phyloP scores from a whole-genome alignment of 169 alveolate species.

The Cryptosporidium baileyi region DNA sequence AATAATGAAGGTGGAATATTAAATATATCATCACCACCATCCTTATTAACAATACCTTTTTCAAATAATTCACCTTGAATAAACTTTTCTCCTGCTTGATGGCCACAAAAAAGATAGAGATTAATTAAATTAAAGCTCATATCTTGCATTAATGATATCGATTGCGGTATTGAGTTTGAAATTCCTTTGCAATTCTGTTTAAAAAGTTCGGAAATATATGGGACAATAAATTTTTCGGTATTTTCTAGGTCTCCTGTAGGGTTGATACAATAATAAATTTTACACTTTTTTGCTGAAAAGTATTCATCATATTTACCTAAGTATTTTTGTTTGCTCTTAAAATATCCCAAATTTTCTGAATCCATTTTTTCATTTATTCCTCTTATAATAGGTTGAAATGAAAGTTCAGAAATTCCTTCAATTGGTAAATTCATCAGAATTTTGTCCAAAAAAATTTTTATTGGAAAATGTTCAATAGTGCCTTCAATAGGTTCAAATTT shows the following conservation, averaged over 20 bases:
- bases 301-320: not conserved
- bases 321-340: not conserved
- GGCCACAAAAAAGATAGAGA: conserved; percentile 62
- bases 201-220: not conserved
- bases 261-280: conserved; percentile 34
- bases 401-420: not conserved
- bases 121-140: not conserved
- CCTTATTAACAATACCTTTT: conserved; percentile 9
- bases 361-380: conserved; percentile 6
- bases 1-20: conserved; percentile 53
- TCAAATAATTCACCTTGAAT: conserved; percentile 41
- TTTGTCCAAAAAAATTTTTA: conserved; percentile 2
- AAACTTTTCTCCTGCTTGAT: conserved; percentile 64
- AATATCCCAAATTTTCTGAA: not conserved
- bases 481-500: not conserved
- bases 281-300: conserved; percentile 1
- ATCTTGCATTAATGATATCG: conserved; percentile 1
- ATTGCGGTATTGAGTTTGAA: conserved; percentile 17
- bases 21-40: not conserved
- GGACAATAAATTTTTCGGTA: conserved; percentile 25
- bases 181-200: conserved; percentile 29
- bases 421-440: conserved; percentile 23
- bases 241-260: conserved; percentile 58
- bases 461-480: not conserved
- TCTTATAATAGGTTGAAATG: conserved; percentile 41